Base-by-base conservation (phyloP, 495 filamentous ascomycete species). In the Xylaria telfairii region DNA sequence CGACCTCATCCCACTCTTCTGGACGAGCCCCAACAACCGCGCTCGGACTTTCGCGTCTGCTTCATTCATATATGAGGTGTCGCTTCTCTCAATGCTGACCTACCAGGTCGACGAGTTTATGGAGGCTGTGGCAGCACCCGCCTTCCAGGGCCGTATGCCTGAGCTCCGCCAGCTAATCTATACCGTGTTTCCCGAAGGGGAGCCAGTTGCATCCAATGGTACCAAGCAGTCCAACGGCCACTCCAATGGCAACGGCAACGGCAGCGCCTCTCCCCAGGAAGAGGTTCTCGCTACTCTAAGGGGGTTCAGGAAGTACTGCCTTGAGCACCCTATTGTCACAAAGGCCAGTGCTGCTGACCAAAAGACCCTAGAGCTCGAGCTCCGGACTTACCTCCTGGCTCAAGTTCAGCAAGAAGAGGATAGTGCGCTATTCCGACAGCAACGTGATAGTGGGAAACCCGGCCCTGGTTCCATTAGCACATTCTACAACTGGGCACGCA, bases 61-160 rank as follows among this genome's bases (percentile, higher is more conserved):
- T 1, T 71, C 70, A 1, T 65, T 77, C 13, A 49, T 84, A 26
- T 76, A 68, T 34, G 80, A 85, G 30, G 83, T 85, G 75, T 79
- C 83, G 71, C 65, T 79, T 21, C 49, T 84, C 19, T 79, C 79
- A 0, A 61, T 83, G 70, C 62, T 84, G 12, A 80, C 75, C 37
- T 82, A 75, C 60, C 83, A 83, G 54, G 75, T 77, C 17, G 83
- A 85, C 26, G 79, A 81, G 65, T 85, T 76, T 65, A 79, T 85
- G 68, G 76, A 79, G 67, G 51, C 74, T 13, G 65, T 76, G 6
- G 74, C 81, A 34, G 73, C 65, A 34, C 57, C 73, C 21, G 57
- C 66, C 8, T 75, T 67, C 51, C 17, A 71, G 32, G 63, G 44
- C 19, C 39, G 17, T 4, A 24, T 67, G 3, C 13, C 54, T 42